Conservation (phyloP, 352 stramenopile genomes). For the Phytophthora europaea region DNA sequence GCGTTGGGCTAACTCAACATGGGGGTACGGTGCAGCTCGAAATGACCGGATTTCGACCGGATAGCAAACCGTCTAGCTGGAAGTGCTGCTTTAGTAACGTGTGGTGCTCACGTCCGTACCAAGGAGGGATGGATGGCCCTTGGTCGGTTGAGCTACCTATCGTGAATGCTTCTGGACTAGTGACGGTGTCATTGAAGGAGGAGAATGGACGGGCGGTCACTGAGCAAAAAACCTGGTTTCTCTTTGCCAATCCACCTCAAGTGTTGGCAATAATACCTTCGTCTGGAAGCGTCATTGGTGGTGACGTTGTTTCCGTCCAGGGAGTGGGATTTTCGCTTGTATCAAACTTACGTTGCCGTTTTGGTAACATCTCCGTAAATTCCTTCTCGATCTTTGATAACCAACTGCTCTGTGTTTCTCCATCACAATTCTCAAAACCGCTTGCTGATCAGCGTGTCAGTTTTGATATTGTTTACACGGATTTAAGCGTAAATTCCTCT, state of each 20-base stretch:
- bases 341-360: constrained; percentile 35
- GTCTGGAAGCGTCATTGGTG: constrained; percentile 25
- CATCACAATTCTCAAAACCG: constrained; percentile 5
- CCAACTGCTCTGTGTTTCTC: constrained; percentile 38
- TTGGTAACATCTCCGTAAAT: constrained; percentile 31
- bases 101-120: constrained; percentile 31
- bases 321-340: constrained; percentile 41
- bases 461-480: constrained; percentile 35
- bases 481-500: not conserved
- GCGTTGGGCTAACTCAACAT: constrained; percentile 20
- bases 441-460: constrained; percentile 5
- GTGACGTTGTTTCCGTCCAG: constrained; percentile 34
- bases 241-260: constrained; percentile 35
- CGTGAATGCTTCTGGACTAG: constrained; percentile 25
- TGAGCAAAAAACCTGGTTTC: constrained; percentile 45
- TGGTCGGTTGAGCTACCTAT: constrained; percentile 31
- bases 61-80: constrained; percentile 23
- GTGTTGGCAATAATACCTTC: constrained; percentile 35
- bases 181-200: constrained; percentile 31
- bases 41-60: not conserved
- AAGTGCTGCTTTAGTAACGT: constrained; percentile 50
- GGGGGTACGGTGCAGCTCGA: constrained; percentile 21
- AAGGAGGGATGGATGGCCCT: not conserved
- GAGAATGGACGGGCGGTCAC: not conserved
- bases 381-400: constrained; percentile 40